Evolutionary conservation across 169 alveolate genomes (phyloP).

Genomic region (Theileria parva): DNA sequence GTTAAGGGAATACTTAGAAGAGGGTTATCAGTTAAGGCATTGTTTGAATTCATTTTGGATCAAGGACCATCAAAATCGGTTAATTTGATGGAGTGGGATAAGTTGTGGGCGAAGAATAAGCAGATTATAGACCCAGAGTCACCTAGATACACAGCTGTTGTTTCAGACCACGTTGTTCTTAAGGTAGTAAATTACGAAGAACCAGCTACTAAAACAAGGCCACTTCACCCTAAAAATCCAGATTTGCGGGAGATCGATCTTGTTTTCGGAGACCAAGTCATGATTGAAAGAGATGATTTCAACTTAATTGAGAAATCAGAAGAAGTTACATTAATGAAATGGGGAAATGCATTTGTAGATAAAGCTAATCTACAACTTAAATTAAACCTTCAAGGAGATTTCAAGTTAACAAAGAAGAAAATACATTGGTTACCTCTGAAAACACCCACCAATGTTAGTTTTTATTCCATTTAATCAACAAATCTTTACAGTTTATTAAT

Average conservation of each 20-base stretch:
- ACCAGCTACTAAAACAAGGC: slow-evolving; percentile 67
- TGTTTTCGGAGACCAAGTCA: slow-evolving; percentile 72
- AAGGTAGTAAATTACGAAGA: slow-evolving; percentile 57
- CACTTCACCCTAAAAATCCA: slow-evolving; percentile 92
- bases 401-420: slow-evolving; percentile 92
- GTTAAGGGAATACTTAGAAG: slow-evolving; percentile 97
- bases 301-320: slow-evolving; percentile 86
- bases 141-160: slow-evolving; percentile 93
- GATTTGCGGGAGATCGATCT: slow-evolving; percentile 85
- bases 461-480: neutral
- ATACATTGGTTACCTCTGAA: slow-evolving; percentile 84
- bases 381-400: slow-evolving; percentile 86
- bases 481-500: neutral
- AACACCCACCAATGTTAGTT: slow-evolving; percentile 2
- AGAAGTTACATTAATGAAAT: slow-evolving; percentile 94
- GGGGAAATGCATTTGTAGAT: slow-evolving; percentile 91
- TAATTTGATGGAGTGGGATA: slow-evolving; percentile 98
- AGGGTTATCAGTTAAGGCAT: slow-evolving; percentile 96
- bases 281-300: slow-evolving; percentile 91
- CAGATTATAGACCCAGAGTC: slow-evolving; percentile 92
- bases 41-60: slow-evolving; percentile 93
- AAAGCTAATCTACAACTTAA: slow-evolving; percentile 75
- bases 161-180: slow-evolving; percentile 50
- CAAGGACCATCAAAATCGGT: slow-evolving; percentile 97
- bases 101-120: slow-evolving; percentile 96